Evolutionary conservation across 371 early-diverging fungal genomes (phyloP).

Genomic region (Zychaea mexicana): DNA sequence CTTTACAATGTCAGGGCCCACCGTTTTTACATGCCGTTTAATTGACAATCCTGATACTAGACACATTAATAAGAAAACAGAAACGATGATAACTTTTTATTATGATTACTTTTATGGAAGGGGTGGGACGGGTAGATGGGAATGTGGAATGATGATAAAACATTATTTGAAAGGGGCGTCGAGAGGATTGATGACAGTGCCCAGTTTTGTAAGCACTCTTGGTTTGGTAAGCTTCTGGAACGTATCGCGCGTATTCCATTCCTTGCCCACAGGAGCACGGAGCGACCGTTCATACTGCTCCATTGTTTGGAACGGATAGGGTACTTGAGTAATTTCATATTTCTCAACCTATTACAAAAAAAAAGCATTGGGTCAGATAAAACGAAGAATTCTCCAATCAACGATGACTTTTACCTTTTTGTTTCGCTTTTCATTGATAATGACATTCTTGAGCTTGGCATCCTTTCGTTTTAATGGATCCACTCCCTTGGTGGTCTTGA

Average conservation of each 20-base stretch:
- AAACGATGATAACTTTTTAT: no score
- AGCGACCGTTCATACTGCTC: conserved; percentile 90
- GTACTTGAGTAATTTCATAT: conserved; percentile 73
- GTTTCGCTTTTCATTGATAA: conserved; percentile 86
- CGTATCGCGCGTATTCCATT: conserved; percentile 89
- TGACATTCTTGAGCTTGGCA: conserved; percentile 81
- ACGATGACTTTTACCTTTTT: conserved; percentile 67
- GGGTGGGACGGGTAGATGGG: no score
- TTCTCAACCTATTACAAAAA: conserved; percentile 58
- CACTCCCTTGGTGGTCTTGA: conserved; percentile 56
- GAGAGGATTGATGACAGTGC: conserved; percentile 88
- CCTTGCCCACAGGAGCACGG: conserved; percentile 87
- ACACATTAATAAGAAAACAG: no score
- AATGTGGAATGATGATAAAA: no score
- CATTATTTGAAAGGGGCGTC: conserved; percentile 32
- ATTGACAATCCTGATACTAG: no score
- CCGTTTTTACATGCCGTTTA: no score
- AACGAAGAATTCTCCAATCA: no score
- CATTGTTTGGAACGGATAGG: conserved; percentile 82
- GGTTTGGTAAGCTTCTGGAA: conserved; percentile 81
- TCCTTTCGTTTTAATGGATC: conserved; percentile 76
- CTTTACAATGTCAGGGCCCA: no score
- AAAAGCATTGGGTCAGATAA: conserved; percentile 1
- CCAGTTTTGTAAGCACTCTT: conserved; percentile 80
- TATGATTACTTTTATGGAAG: no score